A percentile compares a stretch with the other conserved stretches of the same genome.
These are phyloP conservation scores for Maudiozyma turicensis DNA, from an alignment of 805 yeast species.

Conservation along the genomic window DNA sequence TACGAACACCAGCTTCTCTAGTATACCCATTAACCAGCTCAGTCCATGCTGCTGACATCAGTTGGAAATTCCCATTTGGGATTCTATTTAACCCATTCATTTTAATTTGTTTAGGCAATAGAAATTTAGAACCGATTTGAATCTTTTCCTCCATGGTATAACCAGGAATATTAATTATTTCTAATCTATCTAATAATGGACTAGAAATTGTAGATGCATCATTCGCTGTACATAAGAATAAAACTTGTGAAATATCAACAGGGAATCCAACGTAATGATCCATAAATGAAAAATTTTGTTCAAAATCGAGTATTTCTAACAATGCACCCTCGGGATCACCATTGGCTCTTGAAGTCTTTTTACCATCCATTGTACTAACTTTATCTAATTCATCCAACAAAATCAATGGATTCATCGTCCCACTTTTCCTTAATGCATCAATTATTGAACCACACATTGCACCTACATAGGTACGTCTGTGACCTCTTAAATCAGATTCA, in stretches of 20 bases:
- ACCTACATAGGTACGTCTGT: constrained; percentile 94
- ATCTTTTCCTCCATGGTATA: constrained; percentile 90
- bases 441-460: constrained; percentile 93
- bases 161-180: constrained; percentile 87
- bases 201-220: constrained; percentile 81
- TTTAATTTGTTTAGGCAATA: constrained; percentile 77
- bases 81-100: constrained; percentile 70
- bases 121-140: constrained; percentile 77
- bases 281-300: constrained; percentile 81
- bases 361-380: constrained; percentile 38
- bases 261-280: constrained; percentile 93
- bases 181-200: constrained; percentile 95
- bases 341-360: constrained; percentile 46
- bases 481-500: constrained; percentile 96
- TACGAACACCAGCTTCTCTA: constrained; percentile 93
- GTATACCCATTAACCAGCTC: constrained; percentile 75
- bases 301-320: constrained; percentile 90
- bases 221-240: constrained; percentile 95
- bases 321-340: constrained; percentile 93
- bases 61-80: constrained; percentile 45
- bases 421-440: constrained; percentile 80
- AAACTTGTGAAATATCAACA: constrained; percentile 81
- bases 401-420: constrained; percentile 89
- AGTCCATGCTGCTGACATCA: constrained; percentile 56
- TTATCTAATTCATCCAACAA: constrained; percentile 95